These are phyloP conservation scores for Arachnomyces sp. DNA, from an alignment of 2,329 filamentous ascomycete species.

Conservation along the genomic window DNA sequence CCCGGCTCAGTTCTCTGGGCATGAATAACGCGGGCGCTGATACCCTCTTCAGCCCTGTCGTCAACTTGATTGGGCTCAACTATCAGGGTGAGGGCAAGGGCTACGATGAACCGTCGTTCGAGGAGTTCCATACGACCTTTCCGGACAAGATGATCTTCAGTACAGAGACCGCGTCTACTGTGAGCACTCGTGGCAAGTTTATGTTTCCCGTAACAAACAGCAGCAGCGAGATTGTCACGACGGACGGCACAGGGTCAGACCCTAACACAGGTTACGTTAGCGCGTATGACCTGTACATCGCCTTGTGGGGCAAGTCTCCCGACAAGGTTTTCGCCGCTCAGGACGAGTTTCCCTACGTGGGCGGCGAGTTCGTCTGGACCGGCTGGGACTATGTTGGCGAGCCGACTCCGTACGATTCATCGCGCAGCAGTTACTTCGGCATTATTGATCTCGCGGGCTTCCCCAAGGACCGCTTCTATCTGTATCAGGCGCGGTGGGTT, in stretches of 20 bases:
- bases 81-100: constrained; percentile 47
- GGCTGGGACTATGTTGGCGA: constrained; percentile 46
- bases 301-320: constrained; percentile 40
- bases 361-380: constrained; percentile 48
- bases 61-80: constrained; percentile 47
- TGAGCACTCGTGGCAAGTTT: constrained; percentile 46
- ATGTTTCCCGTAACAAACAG: constrained; percentile 42
- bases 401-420: constrained; percentile 41
- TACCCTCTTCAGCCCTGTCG: constrained; percentile 29
- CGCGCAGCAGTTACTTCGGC: constrained; percentile 48
- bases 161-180: constrained; percentile 38
- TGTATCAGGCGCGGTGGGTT: constrained; percentile 49
- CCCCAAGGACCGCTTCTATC: constrained; percentile 47
- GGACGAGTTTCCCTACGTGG: constrained; percentile 42
- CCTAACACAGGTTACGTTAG: constrained; percentile 32
- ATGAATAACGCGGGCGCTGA: constrained; percentile 41
- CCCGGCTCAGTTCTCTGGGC: constrained; percentile 37
- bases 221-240: constrained; percentile 29
- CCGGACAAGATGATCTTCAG: constrained; percentile 42
- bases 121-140: constrained; percentile 37
- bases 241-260: constrained; percentile 33
- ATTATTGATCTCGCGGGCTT: constrained; percentile 52
- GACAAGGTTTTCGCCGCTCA: constrained; percentile 47
- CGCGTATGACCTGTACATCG: constrained; percentile 46
- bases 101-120: constrained; percentile 14